These are phyloP conservation scores for Chaetomium cochliodes DNA, from an alignment of 495 filamentous ascomycete genomes.

Conservation along the genomic window DNA sequence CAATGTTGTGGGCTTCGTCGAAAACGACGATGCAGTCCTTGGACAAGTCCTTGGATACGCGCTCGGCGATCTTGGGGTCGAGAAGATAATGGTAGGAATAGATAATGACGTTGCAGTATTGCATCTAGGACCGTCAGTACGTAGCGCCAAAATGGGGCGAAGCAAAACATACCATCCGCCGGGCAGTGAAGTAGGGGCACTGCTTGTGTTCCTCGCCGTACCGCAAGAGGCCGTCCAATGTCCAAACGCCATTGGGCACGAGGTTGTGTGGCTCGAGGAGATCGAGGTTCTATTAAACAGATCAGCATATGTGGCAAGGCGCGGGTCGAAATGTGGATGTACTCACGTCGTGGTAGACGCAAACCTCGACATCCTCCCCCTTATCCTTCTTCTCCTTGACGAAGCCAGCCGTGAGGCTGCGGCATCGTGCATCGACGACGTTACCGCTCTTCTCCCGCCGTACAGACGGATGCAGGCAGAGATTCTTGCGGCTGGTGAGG, in stretches of 20 bases:
- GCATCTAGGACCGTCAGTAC: conserved; percentile 61
- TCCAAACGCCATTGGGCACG: conserved; percentile 91
- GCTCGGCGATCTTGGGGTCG: conserved; percentile 96
- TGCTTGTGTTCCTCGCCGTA: conserved; percentile 96
- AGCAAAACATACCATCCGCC: conserved; percentile 73
- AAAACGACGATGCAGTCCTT: conserved; percentile 99
- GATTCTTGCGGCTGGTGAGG: conserved; percentile 92
- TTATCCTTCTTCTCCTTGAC: conserved; percentile 94
- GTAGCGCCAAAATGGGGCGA: conserved; percentile 1
- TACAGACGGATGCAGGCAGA: conserved; percentile 94
- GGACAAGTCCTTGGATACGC: conserved; percentile 92
- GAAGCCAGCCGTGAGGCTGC: conserved; percentile 93
- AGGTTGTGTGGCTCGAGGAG: conserved; percentile 91
- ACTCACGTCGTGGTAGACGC: conserved; percentile 87
- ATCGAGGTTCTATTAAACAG: conserved; percentile 70
- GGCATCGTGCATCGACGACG: conserved; percentile 90
- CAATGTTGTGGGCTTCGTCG: conserved; percentile 98
- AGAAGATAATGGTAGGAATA: conserved; percentile 99
- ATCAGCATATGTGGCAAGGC: conserved; percentile 17
- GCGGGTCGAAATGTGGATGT: too few species aligned
- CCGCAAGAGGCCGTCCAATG: conserved; percentile 78
- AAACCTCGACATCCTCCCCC: conserved; percentile 90
- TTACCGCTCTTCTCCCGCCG: conserved; percentile 92
- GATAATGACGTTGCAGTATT: conserved; percentile 98
- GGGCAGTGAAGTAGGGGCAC: conserved; percentile 94